Conservation (phyloP, 345 rosid species). For the Eucalyptus tenuipes region DNA sequence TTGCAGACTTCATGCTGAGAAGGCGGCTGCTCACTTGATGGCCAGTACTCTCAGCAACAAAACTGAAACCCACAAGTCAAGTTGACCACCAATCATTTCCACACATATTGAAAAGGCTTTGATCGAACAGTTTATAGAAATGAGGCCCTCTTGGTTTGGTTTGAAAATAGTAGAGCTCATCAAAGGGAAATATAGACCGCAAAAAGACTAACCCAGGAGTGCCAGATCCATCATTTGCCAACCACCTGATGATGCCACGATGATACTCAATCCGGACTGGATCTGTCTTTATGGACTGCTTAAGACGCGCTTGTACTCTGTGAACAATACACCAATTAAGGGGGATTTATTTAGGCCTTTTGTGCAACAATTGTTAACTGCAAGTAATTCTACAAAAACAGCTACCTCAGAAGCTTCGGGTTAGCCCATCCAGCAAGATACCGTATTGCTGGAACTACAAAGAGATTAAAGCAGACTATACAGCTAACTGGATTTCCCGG, state of each 20-base stretch:
- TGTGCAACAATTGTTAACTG: not conserved
- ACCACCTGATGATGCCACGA: slow-evolving; percentile 66
- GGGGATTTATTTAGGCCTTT: not conserved
- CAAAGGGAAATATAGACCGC: not conserved
- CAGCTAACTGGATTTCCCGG: slow-evolving; percentile 99
- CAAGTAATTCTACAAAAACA: slow-evolving; percentile 3
- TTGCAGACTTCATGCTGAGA: slow-evolving; percentile 84
- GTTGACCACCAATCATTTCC: not conserved
- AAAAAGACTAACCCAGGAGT: slow-evolving; percentile 50
- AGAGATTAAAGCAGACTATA: slow-evolving; percentile 81
- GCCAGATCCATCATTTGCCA: slow-evolving; percentile 78
- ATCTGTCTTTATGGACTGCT: slow-evolving; percentile 59
- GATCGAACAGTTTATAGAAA: not conserved
- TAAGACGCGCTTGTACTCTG: slow-evolving; percentile 71
- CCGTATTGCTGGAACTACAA: slow-evolving; percentile 73
- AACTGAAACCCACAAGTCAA: slow-evolving; percentile 30
- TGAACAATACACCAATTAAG: not conserved
- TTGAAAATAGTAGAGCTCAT: not conserved
- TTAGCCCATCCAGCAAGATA: slow-evolving; percentile 78
- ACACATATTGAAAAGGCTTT: not conserved
- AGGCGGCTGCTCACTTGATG: slow-evolving; percentile 88
- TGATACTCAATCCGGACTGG: slow-evolving; percentile 56
- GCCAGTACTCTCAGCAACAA: slow-evolving; percentile 92
- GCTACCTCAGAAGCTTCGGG: slow-evolving; percentile 65
- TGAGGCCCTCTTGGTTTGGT: not conserved